These are phyloP conservation scores for Betula pendula DNA, from an alignment of 306 rosid genomes.

Conservation along the genomic window DNA sequence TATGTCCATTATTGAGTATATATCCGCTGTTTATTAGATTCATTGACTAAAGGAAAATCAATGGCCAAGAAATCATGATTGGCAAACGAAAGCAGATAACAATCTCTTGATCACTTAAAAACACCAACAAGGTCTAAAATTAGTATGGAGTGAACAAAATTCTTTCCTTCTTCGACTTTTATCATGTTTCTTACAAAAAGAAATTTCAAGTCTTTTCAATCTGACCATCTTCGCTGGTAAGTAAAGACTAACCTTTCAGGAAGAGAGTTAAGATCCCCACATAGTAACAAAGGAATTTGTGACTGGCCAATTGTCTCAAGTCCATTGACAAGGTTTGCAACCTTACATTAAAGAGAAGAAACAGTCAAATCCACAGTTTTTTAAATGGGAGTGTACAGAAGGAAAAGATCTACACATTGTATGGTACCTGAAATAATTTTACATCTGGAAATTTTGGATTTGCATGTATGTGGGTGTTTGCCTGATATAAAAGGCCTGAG, in stretches of 20 bases:
- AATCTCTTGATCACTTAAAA: background rate
- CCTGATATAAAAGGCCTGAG: constrained; percentile 16
- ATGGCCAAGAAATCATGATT: background rate
- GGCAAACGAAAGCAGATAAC: background rate
- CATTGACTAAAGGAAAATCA: background rate
- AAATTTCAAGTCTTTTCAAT: background rate
- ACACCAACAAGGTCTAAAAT: background rate
- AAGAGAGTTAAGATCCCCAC: constrained; percentile 35
- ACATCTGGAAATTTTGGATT: constrained; percentile 3
- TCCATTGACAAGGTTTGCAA: constrained; percentile 23
- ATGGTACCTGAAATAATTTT: constrained; percentile 33
- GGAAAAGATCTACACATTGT: constrained; percentile 5
- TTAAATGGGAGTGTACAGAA: background rate
- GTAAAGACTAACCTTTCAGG: constrained; percentile 28
- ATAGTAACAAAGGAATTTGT: constrained; percentile 29
- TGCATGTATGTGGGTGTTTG: constrained; percentile 43
- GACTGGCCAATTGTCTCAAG: constrained; percentile 20
- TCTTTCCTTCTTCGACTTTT: background rate
- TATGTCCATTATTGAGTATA: background rate
- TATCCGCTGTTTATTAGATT: background rate
- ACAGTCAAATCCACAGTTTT: background rate
- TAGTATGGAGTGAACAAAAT: background rate
- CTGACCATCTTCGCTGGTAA: background rate
- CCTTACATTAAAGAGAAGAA: constrained; percentile 14
- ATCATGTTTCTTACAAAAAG: background rate